Base-by-base conservation (phyloP, 1,284 basidiomycete species). In the Gastroboletus turbinatus region DNA sequence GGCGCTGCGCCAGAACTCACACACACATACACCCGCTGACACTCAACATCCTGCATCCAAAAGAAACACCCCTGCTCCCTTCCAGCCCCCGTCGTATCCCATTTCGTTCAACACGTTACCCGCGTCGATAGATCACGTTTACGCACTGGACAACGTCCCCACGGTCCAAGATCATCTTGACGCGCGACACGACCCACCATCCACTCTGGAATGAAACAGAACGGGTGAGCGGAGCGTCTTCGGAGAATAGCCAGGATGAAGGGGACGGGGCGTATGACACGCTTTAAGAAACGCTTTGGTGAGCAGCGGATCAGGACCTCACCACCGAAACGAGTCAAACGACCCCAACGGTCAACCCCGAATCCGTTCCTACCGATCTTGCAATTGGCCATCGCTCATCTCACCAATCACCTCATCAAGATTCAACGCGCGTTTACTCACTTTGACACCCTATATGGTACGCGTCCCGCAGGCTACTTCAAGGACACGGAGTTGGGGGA, bases 101-200 rank as follows among this genome's bases (percentile, higher is more conserved):
- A 88, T 60, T 95, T 88, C 70, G 87, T 91, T 8, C 92, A 94
- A 72, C 83, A 80, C 56, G 88, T 95, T 58, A 81, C 90, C 54
- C 84, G 90, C 61, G 84, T 91, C 0, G 93, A 95, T 73, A 92
- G 92, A n/a, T 88, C 19, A 90, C 89, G 1, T 93, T 92, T 71
- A 85, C 83, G 2, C 89, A 94, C 63, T 90, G 87, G 80, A 91
- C 89, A 10, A 94, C 92, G 0, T 92, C 92, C 0, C 93, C 93
- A 0, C 84, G 85, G 6, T 87, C 88, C 3, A 72, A 82, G 44
- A 79, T 92, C 43, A 82, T 84, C 43, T 77, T 94, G 46, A 90
- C 91, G 23, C 84, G 92, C 42, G 93, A 95, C 67, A 86, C 89
- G 50, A 92, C 88, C 16, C 94, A 92, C 70, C 90, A 93, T 70